Percentiles rank a stretch among this genome's conserved stretches.
These are phyloP conservation scores for Gardenia jasminoides DNA, from an alignment of 257 asterid genomes.

Conservation along the genomic window DNA sequence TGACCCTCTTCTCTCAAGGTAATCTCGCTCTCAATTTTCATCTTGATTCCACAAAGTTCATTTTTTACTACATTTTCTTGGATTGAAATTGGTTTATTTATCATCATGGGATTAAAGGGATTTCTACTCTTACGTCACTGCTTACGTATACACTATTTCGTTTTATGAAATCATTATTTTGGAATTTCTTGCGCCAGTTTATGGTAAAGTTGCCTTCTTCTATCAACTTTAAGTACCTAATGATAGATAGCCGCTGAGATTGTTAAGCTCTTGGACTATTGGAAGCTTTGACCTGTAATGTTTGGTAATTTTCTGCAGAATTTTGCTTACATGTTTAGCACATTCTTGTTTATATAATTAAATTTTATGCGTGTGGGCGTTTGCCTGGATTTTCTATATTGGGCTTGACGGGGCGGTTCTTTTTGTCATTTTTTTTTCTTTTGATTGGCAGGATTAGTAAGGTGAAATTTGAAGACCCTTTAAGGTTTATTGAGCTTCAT, in stretches of 20 bases:
- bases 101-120: not conserved
- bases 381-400: not conserved
- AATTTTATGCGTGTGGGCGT: not conserved
- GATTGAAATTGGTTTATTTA: not conserved
- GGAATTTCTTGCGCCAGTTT: not conserved
- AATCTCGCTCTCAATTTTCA: not conserved
- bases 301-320: not conserved
- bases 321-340: not conserved
- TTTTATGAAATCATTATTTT: not conserved
- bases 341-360: not conserved
- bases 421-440: not conserved
- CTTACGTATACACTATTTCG: not conserved
- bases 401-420: not conserved
- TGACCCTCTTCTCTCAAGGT: not conserved
- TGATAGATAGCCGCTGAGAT: not conserved
- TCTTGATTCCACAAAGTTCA: not conserved
- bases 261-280: not conserved
- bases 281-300: not conserved
- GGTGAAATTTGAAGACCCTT: not conserved
- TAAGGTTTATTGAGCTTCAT: not conserved
- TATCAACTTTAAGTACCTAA: not conserved
- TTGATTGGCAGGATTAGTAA: slow-evolving; percentile 1
- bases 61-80: not conserved
- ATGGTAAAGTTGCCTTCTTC: not conserved
- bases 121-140: slow-evolving; percentile 9